Evolutionary conservation across 345 rosid species (phyloP).

Genomic region (Adansonia digitata): DNA sequence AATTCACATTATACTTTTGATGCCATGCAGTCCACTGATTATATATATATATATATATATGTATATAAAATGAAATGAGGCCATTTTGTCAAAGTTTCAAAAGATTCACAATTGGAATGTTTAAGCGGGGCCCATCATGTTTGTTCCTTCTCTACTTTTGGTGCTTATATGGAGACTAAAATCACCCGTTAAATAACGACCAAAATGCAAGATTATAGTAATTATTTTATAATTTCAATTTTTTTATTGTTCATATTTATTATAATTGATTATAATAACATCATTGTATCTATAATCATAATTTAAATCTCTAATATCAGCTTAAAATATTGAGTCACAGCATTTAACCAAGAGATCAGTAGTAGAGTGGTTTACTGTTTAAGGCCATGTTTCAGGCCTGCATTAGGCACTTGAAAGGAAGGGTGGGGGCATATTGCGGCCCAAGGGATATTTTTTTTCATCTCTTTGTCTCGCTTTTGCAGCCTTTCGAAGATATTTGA

Average conservation of each 20-base stretch:
- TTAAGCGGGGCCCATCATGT: background rate
- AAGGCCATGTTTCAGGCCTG: background rate
- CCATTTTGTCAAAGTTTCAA: background rate
- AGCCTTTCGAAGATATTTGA: conserved; percentile 15
- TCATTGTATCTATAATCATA: too few species aligned
- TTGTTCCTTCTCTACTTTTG: background rate
- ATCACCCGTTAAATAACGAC: too few species aligned
- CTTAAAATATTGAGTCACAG: too few species aligned
- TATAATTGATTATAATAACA: too few species aligned
- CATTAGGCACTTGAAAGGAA: conserved; percentile 5
- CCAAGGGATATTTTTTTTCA: conserved; percentile 9
- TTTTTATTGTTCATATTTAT: too few species aligned
- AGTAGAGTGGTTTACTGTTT: background rate
- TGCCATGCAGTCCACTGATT: too few species aligned
- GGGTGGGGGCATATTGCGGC: conserved; percentile 40
- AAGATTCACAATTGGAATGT: background rate
- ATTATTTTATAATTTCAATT: too few species aligned
- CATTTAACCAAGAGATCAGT: background rate
- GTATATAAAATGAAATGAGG: background rate
- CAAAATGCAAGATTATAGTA: too few species aligned
- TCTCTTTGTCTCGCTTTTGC: conserved; percentile 16
- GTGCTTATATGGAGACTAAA: background rate
- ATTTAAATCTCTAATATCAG: too few species aligned
- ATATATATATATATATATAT: too few species aligned
- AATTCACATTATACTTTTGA: background rate